Conservation (phyloP, 768 basidiomycete species). For the button mushroom (Agaricus bisporus) region DNA sequence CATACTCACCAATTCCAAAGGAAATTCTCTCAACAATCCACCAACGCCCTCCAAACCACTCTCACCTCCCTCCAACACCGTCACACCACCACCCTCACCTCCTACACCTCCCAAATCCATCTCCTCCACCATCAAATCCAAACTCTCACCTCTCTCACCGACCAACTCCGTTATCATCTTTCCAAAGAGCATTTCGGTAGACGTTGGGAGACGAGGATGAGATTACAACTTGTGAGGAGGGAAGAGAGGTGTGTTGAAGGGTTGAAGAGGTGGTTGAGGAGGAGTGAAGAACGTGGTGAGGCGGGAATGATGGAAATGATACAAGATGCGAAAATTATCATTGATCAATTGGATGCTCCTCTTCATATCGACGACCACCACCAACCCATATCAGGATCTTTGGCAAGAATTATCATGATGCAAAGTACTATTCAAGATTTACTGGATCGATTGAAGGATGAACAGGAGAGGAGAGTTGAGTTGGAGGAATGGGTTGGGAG, state of each 20-base stretch:
- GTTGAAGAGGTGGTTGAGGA: slow-evolving; percentile 50
- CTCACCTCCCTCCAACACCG: slow-evolving; percentile 53
- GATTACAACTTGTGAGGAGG: slow-evolving; percentile 56
- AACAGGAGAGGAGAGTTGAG: slow-evolving; percentile 44
- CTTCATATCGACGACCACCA: slow-evolving; percentile 16
- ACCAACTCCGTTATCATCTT: slow-evolving; percentile 68
- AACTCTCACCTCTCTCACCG: slow-evolving; percentile 38
- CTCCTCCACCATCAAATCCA: slow-evolving; percentile 42
- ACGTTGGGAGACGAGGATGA: slow-evolving; percentile 59
- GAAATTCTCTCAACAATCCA: slow-evolving; percentile 79
- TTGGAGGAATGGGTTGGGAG: no score
- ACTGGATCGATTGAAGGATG: slow-evolving; percentile 50
- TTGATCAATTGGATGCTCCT: slow-evolving; percentile 25
- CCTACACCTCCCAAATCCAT: slow-evolving; percentile 16
- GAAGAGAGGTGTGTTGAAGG: slow-evolving; percentile 56
- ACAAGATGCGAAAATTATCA: slow-evolving; percentile 17
- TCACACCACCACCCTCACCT: slow-evolving; percentile 54
- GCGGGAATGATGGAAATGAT: slow-evolving; percentile 18
- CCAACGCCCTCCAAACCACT: slow-evolving; percentile 57
- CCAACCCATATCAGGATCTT: slow-evolving; percentile 33
- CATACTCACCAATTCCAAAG: slow-evolving; percentile 26
- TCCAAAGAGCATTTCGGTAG: slow-evolving; percentile 69
- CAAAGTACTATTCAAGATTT: slow-evolving; percentile 45
- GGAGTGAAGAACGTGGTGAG: slow-evolving; percentile 33
- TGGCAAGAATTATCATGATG: slow-evolving; percentile 47